Percentiles rank a stretch among this genome's conserved stretches.
Conservation (phyloP, 2,329 filamentous ascomycete species). For the Nemania sp. region DNA sequence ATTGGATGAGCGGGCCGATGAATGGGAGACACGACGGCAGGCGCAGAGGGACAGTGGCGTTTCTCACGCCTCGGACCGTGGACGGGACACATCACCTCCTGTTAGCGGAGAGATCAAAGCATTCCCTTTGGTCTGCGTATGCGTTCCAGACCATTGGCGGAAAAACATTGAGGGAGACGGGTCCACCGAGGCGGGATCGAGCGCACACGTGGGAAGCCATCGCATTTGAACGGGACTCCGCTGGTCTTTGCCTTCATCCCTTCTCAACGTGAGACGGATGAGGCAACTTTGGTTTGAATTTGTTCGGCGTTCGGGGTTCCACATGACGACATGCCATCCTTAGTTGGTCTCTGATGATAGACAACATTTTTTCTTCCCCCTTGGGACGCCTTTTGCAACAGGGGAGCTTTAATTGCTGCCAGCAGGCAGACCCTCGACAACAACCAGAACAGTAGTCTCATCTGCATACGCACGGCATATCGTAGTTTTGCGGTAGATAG, state of each 20-base stretch:
- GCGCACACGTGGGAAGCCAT: constrained; percentile 36
- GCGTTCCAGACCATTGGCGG: constrained; percentile 91
- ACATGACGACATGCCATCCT: constrained; percentile 15
- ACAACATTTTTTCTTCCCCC: constrained; percentile 9
- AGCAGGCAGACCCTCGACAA: not conserved
- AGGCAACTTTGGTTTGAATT: constrained; percentile 41
- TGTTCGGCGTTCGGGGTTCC: constrained; percentile 45
- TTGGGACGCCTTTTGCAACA: not conserved
- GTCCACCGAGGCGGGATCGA: constrained; percentile 66
- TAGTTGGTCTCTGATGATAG: constrained; percentile 14
- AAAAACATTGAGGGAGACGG: constrained; percentile 94
- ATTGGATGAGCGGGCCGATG: constrained; percentile 80
- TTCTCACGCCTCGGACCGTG: constrained; percentile 73
- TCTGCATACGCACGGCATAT: constrained; percentile 41
- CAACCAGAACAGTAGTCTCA: constrained; percentile 16
- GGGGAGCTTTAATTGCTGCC: not conserved
- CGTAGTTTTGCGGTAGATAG: constrained; percentile 43
- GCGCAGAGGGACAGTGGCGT: constrained; percentile 91
- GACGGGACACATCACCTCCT: constrained; percentile 64
- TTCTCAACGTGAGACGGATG: constrained; percentile 29
- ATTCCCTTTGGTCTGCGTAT: constrained; percentile 95
- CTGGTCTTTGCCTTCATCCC: constrained; percentile 22
- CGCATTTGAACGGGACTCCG: constrained; percentile 33
- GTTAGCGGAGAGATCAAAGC: constrained; percentile 88
- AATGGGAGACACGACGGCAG: constrained; percentile 79